Evolutionary conservation across 345 rosid genomes (phyloP).

Genomic region (Pelargonium nanum): DNA sequence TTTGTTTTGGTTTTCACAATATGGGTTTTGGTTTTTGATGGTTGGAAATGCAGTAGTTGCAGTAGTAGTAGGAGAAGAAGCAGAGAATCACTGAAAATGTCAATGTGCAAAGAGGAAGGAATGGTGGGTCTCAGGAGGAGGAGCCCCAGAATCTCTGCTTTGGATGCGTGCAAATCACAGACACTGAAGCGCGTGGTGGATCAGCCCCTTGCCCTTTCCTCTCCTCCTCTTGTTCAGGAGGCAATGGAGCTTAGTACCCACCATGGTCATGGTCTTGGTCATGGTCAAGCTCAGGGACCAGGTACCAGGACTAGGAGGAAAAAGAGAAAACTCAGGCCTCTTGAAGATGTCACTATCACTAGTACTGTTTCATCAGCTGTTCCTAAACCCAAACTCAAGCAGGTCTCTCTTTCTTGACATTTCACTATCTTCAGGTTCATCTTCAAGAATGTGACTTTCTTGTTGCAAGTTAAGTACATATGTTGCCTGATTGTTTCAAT

Average conservation of each 20-base stretch:
- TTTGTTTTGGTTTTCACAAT: neutral
- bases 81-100: neutral
- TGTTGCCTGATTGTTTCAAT: neutral
- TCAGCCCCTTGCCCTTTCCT: neutral
- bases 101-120: neutral
- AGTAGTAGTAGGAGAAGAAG: neutral
- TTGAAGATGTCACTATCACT: conserved; percentile 23
- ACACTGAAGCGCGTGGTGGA: conserved; percentile 12
- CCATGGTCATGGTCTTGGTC: neutral
- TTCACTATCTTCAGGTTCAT: neutral
- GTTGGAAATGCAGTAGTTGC: neutral
- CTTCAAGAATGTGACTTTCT: neutral
- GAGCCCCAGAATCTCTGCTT: conserved; percentile 39
- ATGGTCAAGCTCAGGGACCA: conserved; percentile 17
- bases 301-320: conserved; percentile 24
- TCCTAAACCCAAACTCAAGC: conserved; percentile 11
- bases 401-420: too few relatives aligned
- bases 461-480: neutral
- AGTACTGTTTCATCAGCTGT: conserved; percentile 11
- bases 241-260: too few relatives aligned
- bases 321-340: conserved; percentile 36
- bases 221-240: conserved; percentile 4
- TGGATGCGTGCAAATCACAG: conserved; percentile 27
- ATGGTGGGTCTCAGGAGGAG: conserved; percentile 20
- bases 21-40: neutral